phyloP scores from a whole-genome alignment of 495 filamentous ascomycete genomes.

The Xylaria sp. region DNA sequence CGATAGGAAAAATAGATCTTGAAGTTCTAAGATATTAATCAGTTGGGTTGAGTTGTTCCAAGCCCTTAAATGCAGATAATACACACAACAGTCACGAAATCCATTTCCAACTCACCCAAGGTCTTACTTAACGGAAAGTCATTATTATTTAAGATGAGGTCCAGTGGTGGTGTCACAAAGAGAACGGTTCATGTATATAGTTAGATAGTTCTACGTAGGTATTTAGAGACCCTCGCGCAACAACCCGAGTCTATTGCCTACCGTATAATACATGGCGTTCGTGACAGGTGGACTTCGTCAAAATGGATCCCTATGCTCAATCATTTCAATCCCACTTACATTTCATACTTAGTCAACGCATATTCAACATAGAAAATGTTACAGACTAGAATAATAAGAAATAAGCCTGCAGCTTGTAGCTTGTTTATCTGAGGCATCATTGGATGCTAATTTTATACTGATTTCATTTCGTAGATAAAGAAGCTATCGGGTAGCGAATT shows the following conservation, averaged over 20 bases:
- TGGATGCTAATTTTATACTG: background rate
- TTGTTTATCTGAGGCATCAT: background rate
- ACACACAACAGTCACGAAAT: background rate
- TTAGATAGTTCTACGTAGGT: no score
- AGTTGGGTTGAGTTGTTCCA: no score
- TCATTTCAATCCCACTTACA: background rate
- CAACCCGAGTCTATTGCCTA: no score
- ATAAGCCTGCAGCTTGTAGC: background rate
- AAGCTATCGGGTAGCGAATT: background rate
- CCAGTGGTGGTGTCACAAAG: no score
- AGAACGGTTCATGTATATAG: no score
- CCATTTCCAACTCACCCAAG: background rate
- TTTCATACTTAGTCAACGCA: background rate
- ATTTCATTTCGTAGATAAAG: background rate
- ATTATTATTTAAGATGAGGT: background rate
- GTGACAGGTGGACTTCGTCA: background rate
- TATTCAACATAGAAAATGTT: background rate
- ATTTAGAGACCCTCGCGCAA: no score
- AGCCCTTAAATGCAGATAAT: no score
- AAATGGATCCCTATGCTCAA: background rate
- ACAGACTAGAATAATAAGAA: background rate
- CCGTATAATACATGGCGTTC: no score
- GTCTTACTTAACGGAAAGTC: background rate
- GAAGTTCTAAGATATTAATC: no score
- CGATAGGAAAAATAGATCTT: no score